These are phyloP conservation scores for Hypoxylon lenormandii DNA, from an alignment of 495 filamentous ascomycete species.

Conservation along the genomic window DNA sequence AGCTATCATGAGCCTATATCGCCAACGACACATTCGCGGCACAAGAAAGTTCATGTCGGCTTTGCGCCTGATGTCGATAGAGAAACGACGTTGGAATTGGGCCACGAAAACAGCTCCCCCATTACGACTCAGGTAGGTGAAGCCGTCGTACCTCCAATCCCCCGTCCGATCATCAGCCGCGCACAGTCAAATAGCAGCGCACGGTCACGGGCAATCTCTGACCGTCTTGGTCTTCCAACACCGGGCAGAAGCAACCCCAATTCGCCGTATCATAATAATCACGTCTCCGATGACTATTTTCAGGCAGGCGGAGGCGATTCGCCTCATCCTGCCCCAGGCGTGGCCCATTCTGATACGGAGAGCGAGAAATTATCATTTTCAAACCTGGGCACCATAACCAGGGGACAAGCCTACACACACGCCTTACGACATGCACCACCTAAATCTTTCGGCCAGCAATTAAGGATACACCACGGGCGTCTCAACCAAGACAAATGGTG, in stretches of 20 bases:
- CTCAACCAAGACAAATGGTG: constrained; percentile 83
- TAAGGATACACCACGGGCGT: constrained; percentile 80
- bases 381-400: constrained; percentile 44
- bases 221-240: constrained; percentile 39
- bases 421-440: constrained; percentile 68
- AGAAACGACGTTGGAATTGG: constrained; percentile 5
- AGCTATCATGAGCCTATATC: constrained; percentile 16
- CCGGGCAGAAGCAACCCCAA: constrained; percentile 50
- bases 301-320: constrained; percentile 25
- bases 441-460: constrained; percentile 75
- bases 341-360: constrained; percentile 49
- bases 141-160: neutral
- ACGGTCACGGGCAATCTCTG: constrained; percentile 30
- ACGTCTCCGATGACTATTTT: constrained; percentile 29
- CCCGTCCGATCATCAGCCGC: constrained; percentile 27
- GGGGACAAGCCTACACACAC: constrained; percentile 67
- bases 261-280: constrained; percentile 49
- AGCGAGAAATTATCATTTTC: constrained; percentile 52
- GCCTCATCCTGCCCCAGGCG: neutral
- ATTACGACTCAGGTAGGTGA: neutral
- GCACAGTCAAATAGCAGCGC: constrained; percentile 27
- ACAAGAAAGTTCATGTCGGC: constrained; percentile 63
- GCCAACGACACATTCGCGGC: constrained; percentile 34
- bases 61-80: constrained; percentile 60
- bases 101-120: constrained; percentile 2